Percentiles rank a stretch among this genome's conserved stretches.
Conservation (phyloP, 768 basidiomycete genomes). For the Suillus ampliporus region DNA sequence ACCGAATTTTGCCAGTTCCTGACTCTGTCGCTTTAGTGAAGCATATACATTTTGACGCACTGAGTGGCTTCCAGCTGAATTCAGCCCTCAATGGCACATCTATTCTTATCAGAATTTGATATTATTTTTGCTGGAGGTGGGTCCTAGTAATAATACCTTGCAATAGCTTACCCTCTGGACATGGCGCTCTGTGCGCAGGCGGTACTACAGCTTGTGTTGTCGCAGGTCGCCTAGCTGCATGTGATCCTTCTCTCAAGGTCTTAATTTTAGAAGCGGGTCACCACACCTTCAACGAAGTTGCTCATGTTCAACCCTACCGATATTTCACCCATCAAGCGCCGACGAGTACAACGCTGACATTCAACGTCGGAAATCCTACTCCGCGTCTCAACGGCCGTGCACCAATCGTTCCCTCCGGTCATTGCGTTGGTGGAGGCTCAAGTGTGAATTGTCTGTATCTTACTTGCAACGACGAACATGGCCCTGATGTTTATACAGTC, state of each 20-base stretch:
- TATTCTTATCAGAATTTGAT: conserved; percentile 38
- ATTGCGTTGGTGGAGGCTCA: conserved; percentile 38
- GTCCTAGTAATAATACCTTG: conserved; percentile 5
- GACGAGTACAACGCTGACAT: conserved; percentile 23
- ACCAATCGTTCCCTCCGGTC: conserved; percentile 26
- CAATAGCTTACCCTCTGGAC: neutral
- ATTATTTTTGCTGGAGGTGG: conserved; percentile 64
- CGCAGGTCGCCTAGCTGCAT: conserved; percentile 33
- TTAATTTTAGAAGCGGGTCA: conserved; percentile 35
- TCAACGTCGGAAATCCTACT: conserved; percentile 21
- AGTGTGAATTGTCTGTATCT: conserved; percentile 54
- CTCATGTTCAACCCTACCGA: conserved; percentile 29
- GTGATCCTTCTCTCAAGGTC: conserved; percentile 31
- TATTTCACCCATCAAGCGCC: conserved; percentile 23
- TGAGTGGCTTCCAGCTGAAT: too few relatives aligned
- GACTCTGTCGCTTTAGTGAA: too few relatives aligned
- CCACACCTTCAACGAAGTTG: conserved; percentile 24
- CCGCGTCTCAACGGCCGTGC: conserved; percentile 19
- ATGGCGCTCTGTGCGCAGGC: conserved; percentile 22
- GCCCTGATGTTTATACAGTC: conserved; percentile 24
- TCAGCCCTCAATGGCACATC: too few relatives aligned
- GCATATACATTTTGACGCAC: too few relatives aligned
- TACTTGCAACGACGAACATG: conserved; percentile 11
- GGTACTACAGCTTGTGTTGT: conserved; percentile 42
- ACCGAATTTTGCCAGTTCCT: too few relatives aligned